phyloP scores from a whole-genome alignment of 2,329 filamentous ascomycete species.

The Aureobasidium sp. region DNA sequence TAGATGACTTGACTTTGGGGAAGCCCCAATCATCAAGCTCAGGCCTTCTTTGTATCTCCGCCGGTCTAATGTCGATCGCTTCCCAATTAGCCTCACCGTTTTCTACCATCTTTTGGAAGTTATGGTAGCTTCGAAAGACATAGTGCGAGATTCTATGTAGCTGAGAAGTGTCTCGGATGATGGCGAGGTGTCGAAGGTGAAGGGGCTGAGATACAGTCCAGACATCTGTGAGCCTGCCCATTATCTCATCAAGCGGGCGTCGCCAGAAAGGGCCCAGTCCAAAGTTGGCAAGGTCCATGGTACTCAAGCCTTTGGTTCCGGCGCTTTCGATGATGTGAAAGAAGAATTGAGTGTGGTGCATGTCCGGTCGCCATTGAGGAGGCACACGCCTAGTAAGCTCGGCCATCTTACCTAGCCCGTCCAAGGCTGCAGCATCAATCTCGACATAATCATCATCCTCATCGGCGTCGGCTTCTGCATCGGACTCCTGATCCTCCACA shows the following conservation, averaged over 20 bases:
- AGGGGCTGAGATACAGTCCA: slow-evolving; percentile 54
- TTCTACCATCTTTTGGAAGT: slow-evolving; percentile 49
- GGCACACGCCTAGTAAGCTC: slow-evolving; percentile 29
- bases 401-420: not conserved
- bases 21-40: slow-evolving; percentile 44
- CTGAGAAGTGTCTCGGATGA: slow-evolving; percentile 49
- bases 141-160: slow-evolving; percentile 45
- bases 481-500: slow-evolving; percentile 18
- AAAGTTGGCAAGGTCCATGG: slow-evolving; percentile 32
- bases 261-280: slow-evolving; percentile 47
- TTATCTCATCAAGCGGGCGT: slow-evolving; percentile 47
- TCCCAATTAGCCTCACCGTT: slow-evolving; percentile 46
- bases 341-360: slow-evolving; percentile 45
- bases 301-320: slow-evolving; percentile 45
- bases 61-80: slow-evolving; percentile 29
- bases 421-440: slow-evolving; percentile 16
- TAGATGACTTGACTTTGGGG: slow-evolving; percentile 28
- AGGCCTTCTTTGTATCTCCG: slow-evolving; percentile 21
- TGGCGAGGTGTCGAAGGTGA: slow-evolving; percentile 49
- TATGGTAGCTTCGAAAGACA: slow-evolving; percentile 47
- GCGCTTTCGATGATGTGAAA: slow-evolving; percentile 42
- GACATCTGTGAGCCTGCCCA: slow-evolving; percentile 47
- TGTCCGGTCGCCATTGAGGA: slow-evolving; percentile 51
- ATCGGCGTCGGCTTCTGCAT: slow-evolving; percentile 13
- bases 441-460: slow-evolving; percentile 26